Conservation (phyloP, 176 grass and related monocot genomes). For the Tillandsia fasciculata region DNA sequence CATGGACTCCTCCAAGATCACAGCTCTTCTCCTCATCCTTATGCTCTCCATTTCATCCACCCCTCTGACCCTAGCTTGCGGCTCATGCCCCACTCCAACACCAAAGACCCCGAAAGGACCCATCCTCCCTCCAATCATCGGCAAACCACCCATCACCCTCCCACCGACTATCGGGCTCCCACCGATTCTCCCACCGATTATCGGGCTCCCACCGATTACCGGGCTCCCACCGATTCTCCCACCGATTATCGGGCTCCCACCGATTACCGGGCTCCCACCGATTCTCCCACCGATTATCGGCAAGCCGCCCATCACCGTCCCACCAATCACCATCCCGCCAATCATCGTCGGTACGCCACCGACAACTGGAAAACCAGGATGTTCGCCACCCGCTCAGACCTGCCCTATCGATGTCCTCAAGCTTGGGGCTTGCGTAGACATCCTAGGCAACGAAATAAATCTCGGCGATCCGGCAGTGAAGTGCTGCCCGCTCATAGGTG, state of each 20-base stretch:
- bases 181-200: background rate
- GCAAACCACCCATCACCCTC: background rate
- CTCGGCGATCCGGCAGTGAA: slow-evolving; percentile 38
- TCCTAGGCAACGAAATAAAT: slow-evolving; percentile 44
- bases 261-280: background rate
- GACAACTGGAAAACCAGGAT: background rate
- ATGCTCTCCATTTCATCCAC: slow-evolving; percentile 41
- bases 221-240: background rate
- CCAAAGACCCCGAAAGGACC: background rate
- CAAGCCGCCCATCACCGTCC: background rate
- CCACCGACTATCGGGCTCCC: background rate
- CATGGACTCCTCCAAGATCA: slow-evolving; percentile 53
- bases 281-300: background rate
- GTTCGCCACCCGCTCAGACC: slow-evolving; percentile 30
- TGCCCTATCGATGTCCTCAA: slow-evolving; percentile 59
- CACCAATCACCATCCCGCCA: background rate
- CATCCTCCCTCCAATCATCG: background rate
- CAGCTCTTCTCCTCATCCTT: slow-evolving; percentile 41
- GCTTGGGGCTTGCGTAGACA: slow-evolving; percentile 42
- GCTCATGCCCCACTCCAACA: background rate
- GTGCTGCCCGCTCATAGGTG: slow-evolving; percentile 46
- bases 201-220: background rate
- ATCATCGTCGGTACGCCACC: slow-evolving; percentile 10
- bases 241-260: background rate
- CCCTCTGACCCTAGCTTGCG: slow-evolving; percentile 27